These are phyloP conservation scores for Kalanchoe fedtschenkoi DNA, from an alignment of 164 flowering plant species.

Conservation along the genomic window DNA sequence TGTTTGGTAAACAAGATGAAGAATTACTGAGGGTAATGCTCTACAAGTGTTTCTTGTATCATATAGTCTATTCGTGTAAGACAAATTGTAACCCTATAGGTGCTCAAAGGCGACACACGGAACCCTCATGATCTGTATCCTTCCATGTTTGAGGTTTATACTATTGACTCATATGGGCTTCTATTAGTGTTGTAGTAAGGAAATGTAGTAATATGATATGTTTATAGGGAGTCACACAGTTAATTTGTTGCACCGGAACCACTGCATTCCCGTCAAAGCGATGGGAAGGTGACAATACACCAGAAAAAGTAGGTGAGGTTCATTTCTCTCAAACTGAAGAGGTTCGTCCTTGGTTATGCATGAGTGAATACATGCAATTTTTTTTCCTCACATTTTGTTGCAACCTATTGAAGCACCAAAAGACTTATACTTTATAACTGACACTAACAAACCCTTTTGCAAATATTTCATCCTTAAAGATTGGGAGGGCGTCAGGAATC, in stretches of 20 bases:
- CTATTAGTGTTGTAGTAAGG: background rate
- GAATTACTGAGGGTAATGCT: slow-evolving; percentile 45
- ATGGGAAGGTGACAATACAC: slow-evolving; percentile 92
- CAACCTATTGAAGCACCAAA: background rate
- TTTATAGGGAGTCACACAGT: slow-evolving; percentile 85
- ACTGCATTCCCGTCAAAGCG: slow-evolving; percentile 94
- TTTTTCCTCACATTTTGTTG: background rate
- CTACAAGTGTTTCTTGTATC: background rate
- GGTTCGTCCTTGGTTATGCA: background rate
- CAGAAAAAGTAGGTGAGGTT: slow-evolving; percentile 87
- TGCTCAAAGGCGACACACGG: slow-evolving; percentile 70
- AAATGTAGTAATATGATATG: slow-evolving; percentile 4
- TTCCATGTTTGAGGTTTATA: slow-evolving; percentile 68
- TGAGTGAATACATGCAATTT: background rate
- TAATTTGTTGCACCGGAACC: slow-evolving; percentile 92
- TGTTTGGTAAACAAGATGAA: slow-evolving; percentile 75
- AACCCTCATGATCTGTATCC: slow-evolving; percentile 60
- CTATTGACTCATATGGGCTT: slow-evolving; percentile 1
- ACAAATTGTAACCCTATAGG: slow-evolving; percentile 26
- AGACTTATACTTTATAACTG: background rate
- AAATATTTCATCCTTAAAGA: slow-evolving; percentile 35
- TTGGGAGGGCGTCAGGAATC: slow-evolving; percentile 94
- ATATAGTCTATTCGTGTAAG: background rate
- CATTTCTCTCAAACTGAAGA: slow-evolving; percentile 5
- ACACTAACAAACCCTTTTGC: background rate